phyloP scores from a whole-genome alignment of 2,329 filamentous ascomycete species.

The Epichloe amarillans region DNA sequence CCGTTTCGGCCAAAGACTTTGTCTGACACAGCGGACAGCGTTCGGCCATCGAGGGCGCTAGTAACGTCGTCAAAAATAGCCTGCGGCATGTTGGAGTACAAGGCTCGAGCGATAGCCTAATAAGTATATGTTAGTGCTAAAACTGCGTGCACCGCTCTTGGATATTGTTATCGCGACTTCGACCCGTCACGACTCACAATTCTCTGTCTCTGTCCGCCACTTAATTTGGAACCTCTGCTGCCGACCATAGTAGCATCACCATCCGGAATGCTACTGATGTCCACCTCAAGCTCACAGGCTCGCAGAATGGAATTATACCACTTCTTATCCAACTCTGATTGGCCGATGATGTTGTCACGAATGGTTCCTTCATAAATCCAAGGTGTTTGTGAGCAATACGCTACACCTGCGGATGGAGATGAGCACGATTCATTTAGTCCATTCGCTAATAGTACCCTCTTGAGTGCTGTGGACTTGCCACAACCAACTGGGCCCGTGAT shows the following conservation, averaged over 20 bases:
- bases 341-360: slow-evolving; percentile 12
- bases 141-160: no score
- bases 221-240: slow-evolving; percentile 21
- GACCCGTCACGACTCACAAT: slow-evolving; percentile 13
- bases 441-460: no score
- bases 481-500: no score
- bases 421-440: no score
- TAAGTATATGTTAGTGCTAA: no score
- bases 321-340: slow-evolving; percentile 7
- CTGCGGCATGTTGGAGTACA: not conserved
- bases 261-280: slow-evolving; percentile 10
- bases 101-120: not conserved
- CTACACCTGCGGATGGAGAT: no score
- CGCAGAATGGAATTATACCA: slow-evolving; percentile 9
- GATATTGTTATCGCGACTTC: no score
- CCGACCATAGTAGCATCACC: slow-evolving; percentile 22
- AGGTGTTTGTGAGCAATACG: slow-evolving; percentile 10
- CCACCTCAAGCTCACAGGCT: slow-evolving; percentile 8
- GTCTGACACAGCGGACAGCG: not conserved
- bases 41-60: not conserved
- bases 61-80: not conserved
- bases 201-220: slow-evolving; percentile 23
- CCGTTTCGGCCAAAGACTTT: not conserved
- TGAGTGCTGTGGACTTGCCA: no score
- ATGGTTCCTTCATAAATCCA: slow-evolving; percentile 13